Evolutionary conservation across 345 rosid genomes (phyloP), one percentile per base, ranked within the genome.

Genomic region (Aquilaria yunnanensis): DNA sequence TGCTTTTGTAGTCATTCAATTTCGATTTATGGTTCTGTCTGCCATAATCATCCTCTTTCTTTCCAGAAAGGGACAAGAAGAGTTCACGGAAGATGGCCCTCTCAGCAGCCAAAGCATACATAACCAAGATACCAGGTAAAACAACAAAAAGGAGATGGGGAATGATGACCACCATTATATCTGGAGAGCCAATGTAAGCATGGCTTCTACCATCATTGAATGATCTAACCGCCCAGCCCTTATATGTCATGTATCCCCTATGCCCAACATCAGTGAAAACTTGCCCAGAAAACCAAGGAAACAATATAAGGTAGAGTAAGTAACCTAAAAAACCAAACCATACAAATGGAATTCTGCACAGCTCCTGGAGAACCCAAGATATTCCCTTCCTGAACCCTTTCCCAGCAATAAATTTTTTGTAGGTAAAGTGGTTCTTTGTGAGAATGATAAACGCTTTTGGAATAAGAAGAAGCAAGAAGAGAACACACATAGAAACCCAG

Each of bases 81-180:
- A 78, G 77, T 70, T 87, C 92, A 70, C 65, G 82, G 65, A 74
- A 73, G n/a, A 75, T 64, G 50, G 62, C 79, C 70, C 78, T 86
- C 81, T 94, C 99, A 13, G 90, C 89, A 52, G 85, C 92, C 66
- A 94, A 60, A 65, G 85, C 80, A 54, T 66, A 82, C 7, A 66
- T 61, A 32, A 78, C 67, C 61, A 88, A 70, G 57, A 80, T 77
- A 51, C 87, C 65, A 0, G 97, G 98, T 50, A 86, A 67, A 34
- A 90, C 85, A 62, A 82, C 85, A 56, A 82, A 86, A 37, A 83
- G 7, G 48, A 93, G 68, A 80, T 90, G 97, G 31, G 98, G 92
- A 70, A 93, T 75, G 72, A 90, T 92, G 49, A 90, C 60, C 57
- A 93, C 85, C 90, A 93, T 83, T 14, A 94, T 64, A 80, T 94